These are phyloP conservation scores for Anastatica hierochuntica DNA, from an alignment of 345 rosid genomes.

Conservation along the genomic window DNA sequence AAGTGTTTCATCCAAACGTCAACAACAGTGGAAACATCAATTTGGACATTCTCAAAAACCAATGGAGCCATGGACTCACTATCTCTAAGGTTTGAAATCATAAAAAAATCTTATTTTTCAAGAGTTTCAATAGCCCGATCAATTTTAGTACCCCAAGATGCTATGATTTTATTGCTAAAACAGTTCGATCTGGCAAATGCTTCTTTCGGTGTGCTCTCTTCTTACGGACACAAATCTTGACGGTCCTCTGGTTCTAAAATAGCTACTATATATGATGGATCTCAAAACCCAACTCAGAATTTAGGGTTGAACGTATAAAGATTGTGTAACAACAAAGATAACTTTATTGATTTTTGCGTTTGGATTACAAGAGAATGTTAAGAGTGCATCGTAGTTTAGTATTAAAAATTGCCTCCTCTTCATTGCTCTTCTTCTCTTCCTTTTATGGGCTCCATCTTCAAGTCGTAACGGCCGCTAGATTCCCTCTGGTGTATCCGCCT, in stretches of 20 bases:
- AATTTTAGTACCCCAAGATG: not conserved
- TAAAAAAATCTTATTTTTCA: not conserved
- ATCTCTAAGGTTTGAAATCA: slow-evolving; percentile 40
- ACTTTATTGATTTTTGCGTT: too few relatives aligned
- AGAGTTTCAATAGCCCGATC: not conserved
- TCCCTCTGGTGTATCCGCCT: too few relatives aligned
- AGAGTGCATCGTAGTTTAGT: too few relatives aligned
- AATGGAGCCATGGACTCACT: slow-evolving; percentile 73
- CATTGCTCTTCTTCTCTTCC: too few relatives aligned
- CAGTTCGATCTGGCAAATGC: slow-evolving; percentile 28
- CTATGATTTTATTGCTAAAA: not conserved
- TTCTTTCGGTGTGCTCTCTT: slow-evolving; percentile 58
- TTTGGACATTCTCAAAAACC: slow-evolving; percentile 60
- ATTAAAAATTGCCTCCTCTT: too few relatives aligned
- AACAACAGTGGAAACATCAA: slow-evolving; percentile 54
- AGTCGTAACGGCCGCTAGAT: too few relatives aligned
- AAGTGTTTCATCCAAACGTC: slow-evolving; percentile 60
- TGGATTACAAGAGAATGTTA: too few relatives aligned
- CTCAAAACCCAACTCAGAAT: too few relatives aligned
- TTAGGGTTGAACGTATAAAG: too few relatives aligned
- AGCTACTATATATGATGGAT: too few relatives aligned
- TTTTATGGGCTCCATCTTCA: too few relatives aligned
- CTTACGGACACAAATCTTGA: slow-evolving; percentile 65
- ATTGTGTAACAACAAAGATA: too few relatives aligned
- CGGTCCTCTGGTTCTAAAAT: slow-evolving; percentile 59